Evolutionary conservation across 768 basidiomycete species (phyloP).

Genomic region (Lentinula lateritia): DNA sequence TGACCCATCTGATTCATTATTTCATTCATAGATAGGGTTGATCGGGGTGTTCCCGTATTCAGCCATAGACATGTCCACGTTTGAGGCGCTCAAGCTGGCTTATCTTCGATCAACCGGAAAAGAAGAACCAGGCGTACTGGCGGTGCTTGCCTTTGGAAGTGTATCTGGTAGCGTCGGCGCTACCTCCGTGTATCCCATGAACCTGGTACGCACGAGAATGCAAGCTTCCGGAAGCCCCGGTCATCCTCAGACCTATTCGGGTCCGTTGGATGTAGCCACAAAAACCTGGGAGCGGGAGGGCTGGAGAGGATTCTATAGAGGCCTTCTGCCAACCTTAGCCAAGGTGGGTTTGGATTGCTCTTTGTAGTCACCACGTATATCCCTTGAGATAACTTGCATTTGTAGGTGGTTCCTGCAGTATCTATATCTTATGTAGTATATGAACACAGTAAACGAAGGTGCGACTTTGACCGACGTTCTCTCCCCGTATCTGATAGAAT

Average conservation of each 20-base stretch:
- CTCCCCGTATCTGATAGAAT: slow-evolving; percentile 7
- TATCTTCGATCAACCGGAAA: slow-evolving; percentile 83
- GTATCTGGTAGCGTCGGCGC: slow-evolving; percentile 92
- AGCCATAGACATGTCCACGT: slow-evolving; percentile 97
- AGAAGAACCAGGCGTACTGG: slow-evolving; percentile 86
- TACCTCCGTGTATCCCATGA: slow-evolving; percentile 87
- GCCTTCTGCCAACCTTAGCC: slow-evolving; percentile 85
- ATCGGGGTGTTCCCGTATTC: slow-evolving; percentile 96
- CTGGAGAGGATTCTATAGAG: slow-evolving; percentile 92
- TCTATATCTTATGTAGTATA: slow-evolving; percentile 97
- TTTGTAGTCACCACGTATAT: neutral
- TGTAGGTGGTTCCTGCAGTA: slow-evolving; percentile 88
- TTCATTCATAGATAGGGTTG: slow-evolving; percentile 69
- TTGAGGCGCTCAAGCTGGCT: slow-evolving; percentile 90
- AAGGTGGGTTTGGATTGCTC: slow-evolving; percentile 48
- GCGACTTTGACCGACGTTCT: slow-evolving; percentile 13
- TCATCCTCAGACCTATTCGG: slow-evolving; percentile 86
- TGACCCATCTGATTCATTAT: neutral
- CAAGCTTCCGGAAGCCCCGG: slow-evolving; percentile 96
- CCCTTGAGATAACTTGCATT: neutral
- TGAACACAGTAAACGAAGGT: slow-evolving; percentile 81
- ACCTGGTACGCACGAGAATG: slow-evolving; percentile 87
- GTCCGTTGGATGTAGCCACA: slow-evolving; percentile 77
- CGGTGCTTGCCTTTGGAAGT: slow-evolving; percentile 85
- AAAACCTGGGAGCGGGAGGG: slow-evolving; percentile 84